Evolutionary conservation across 805 yeast species (phyloP).

Genomic region (Yamadazyma insecticola): DNA sequence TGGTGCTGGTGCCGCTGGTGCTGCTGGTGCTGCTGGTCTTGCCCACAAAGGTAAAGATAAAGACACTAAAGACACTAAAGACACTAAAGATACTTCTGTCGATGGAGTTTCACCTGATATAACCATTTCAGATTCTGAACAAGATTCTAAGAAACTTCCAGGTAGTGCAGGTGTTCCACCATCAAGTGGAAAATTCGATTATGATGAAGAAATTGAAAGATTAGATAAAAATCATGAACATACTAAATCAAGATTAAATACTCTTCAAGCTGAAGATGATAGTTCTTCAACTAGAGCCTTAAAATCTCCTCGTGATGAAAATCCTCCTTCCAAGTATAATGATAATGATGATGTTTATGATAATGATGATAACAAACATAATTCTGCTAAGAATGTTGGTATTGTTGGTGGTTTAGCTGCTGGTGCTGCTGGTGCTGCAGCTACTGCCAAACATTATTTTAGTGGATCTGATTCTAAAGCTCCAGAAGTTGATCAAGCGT

Average conservation of each 20-base stretch:
- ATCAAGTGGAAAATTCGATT: conserved; percentile 3
- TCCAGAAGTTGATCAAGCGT: conserved; percentile 12
- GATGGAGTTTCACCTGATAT: conserved; percentile 3
- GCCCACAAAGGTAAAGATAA: conserved; percentile 5
- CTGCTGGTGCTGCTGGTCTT: conserved; percentile 11
- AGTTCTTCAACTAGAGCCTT: conserved; percentile 10
- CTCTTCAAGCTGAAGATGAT: conserved; percentile 6
- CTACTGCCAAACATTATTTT: conserved; percentile 3
- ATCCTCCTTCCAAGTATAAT: too few species aligned
- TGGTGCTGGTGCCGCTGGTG: conserved; percentile 2
- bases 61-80: background rate
- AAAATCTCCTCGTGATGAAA: conserved; percentile 9
- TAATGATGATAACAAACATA: background rate
- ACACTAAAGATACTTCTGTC: background rate
- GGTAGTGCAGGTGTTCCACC: conserved; percentile 7
- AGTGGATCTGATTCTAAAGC: conserved; percentile 1
- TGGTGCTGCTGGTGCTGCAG: conserved; percentile 9
- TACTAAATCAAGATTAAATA: conserved; percentile 5
- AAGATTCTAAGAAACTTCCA: conserved; percentile 1
- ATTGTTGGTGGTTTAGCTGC: conserved; percentile 10
- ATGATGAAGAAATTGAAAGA: conserved; percentile 5
- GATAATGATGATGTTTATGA: background rate
- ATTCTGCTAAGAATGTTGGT: conserved; percentile 7
- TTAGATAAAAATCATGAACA: conserved; percentile 3
- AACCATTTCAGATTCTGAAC: conserved; percentile 1